Evolutionary conservation across 768 basidiomycete species (phyloP), one percentile per base, ranked within the genome.

Genomic region (Suillus decipiens): DNA sequence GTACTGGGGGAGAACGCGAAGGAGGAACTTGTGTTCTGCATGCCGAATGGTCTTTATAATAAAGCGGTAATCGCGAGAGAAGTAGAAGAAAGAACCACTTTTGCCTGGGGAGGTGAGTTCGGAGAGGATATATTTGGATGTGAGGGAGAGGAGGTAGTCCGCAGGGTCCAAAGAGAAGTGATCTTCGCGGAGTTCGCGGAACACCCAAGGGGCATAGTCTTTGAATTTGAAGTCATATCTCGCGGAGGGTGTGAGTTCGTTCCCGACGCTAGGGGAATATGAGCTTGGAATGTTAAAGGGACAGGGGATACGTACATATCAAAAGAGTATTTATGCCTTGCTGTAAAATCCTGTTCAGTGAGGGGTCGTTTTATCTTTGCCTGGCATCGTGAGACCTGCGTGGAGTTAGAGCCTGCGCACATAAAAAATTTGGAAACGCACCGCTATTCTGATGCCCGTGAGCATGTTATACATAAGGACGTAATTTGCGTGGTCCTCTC

Each of bases 381-480:
- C 73, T 97, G 95, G 79, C 93, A 97, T 66, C 97, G 81, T 53
- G 96, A 99, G 14, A 99, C 93, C 92, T 94, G 71, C 22, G 24
- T 51, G 31, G 33, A 63, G 58, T 75, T 59, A 73, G 57, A 47
- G 56, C 41, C 59, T 63, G 39, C 64, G 19, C 34, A 47, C 15
- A 39, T 10, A 47, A 31, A 41, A 28, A 64, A 36, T 50, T 37
- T 66, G 24, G 19, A 28, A 14, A 82, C 90, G 72, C 69, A 94
- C 96, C 34, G 89, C 96, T 68, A 95, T 95, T 47, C 97, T 86
- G 65, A 99, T 99, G 5, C 97, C 97, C 5, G 97, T 99, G 70
- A 99, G 82, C 97, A 99, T 99, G 80, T 99, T 99, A 80, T 99
- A 99, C 97, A 99, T 99, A 71, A 99, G 79, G 63, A 99, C 93